These are phyloP conservation scores for Hypericum androsaemum DNA, from an alignment of 345 rosid species.

Conservation along the genomic window DNA sequence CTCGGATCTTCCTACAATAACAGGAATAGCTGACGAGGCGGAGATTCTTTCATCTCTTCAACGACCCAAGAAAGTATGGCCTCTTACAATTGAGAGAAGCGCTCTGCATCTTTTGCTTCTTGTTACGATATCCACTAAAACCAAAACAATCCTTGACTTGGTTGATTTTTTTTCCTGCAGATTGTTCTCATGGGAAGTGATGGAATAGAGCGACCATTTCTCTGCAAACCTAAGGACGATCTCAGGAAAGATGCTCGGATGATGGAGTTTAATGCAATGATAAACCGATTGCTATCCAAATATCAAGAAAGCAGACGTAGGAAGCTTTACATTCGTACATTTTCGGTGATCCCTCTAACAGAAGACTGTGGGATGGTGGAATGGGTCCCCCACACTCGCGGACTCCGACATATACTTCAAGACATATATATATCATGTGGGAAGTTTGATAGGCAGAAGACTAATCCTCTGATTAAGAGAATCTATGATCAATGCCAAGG, in stretches of 20 bases:
- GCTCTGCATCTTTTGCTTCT: background rate
- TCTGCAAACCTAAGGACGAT: constrained; percentile 97
- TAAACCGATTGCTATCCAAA: constrained; percentile 78
- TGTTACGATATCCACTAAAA: background rate
- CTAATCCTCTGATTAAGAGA: constrained; percentile 81
- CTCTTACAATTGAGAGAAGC: background rate
- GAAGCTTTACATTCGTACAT: constrained; percentile 86
- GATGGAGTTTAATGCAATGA: constrained; percentile 99
- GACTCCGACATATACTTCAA: constrained; percentile 87
- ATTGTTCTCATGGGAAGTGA: constrained; percentile 84
- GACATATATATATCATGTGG: constrained; percentile 70
- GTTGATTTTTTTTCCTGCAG: constrained; percentile 30
- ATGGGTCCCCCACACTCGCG: constrained; percentile 97
- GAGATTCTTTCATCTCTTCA: constrained; percentile 98
- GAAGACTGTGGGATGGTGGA: constrained; percentile 99
- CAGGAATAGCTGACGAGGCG: constrained; percentile 86
- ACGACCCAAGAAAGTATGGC: constrained; percentile 74
- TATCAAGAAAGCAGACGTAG: constrained; percentile 92
- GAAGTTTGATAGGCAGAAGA: constrained; percentile 82
- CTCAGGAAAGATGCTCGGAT: constrained; percentile 98
- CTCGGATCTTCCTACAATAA: constrained; percentile 76
- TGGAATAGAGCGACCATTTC: constrained; percentile 86
- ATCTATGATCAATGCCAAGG: constrained; percentile 79
- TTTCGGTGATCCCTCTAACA: constrained; percentile 92
- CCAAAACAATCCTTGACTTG: constrained; percentile 4